A percentile compares a stretch with the other conserved stretches of the same genome.
phyloP scores from a whole-genome alignment of 768 basidiomycete genomes.

The Calvatia gigantea region DNA sequence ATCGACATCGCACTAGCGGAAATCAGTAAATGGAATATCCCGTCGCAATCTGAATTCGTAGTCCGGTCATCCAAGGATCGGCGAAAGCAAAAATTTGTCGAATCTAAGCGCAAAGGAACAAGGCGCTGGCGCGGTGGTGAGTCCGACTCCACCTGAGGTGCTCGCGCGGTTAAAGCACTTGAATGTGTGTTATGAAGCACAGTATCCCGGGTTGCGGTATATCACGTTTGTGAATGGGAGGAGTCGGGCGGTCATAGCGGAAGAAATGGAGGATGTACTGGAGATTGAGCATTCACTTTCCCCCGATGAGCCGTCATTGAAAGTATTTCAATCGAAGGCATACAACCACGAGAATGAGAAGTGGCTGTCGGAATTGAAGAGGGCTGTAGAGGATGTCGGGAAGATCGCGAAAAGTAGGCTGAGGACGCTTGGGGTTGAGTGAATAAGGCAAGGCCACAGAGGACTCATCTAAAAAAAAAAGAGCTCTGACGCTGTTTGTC shows the following conservation, averaged over 20 bases:
- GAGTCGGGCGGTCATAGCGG: conserved; percentile 61
- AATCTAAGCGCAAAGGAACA: conserved; percentile 80
- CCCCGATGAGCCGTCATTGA: conserved; percentile 35
- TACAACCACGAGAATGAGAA: conserved; percentile 30
- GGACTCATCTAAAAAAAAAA: too few relatives aligned
- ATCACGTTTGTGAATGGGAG: conserved; percentile 93
- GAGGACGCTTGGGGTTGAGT: conserved; percentile 37
- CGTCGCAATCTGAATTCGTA: conserved; percentile 62
- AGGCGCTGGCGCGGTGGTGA: conserved; percentile 36
- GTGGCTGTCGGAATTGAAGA: conserved; percentile 67
- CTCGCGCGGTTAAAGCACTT: conserved; percentile 69
- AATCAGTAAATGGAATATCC: conserved; percentile 50
- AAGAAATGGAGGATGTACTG: conserved; percentile 76
- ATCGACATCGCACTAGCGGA: conserved; percentile 49
- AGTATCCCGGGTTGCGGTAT: conserved; percentile 75
- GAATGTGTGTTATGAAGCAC: conserved; percentile 72
- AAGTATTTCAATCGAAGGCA: conserved; percentile 30
- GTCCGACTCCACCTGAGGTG: conserved; percentile 69
- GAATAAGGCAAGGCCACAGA: conserved; percentile 15
- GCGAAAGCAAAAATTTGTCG: conserved; percentile 74
- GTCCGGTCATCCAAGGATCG: conserved; percentile 86
- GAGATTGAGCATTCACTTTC: conserved; percentile 48
- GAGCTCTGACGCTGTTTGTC: background rate
- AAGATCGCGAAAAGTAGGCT: conserved; percentile 73
- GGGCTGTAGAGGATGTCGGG: conserved; percentile 74